Conservation (phyloP, 2,329 filamentous ascomycete genomes). For the Neonectria hederae region DNA sequence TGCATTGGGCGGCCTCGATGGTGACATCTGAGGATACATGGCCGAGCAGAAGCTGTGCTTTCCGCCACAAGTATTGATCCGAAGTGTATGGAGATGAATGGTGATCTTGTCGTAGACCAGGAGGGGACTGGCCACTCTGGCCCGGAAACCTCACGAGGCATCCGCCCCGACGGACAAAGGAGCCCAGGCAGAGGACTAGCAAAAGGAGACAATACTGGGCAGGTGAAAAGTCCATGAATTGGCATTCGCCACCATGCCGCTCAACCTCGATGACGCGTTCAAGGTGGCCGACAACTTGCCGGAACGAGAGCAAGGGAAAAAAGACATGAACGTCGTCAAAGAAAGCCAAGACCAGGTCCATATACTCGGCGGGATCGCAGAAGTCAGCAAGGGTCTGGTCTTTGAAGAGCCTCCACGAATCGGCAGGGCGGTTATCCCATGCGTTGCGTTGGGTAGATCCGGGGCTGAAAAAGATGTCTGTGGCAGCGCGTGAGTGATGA, state of each 20-base stretch:
- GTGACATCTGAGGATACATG: neutral
- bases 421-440: neutral
- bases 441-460: neutral
- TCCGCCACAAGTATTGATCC: conserved; percentile 33
- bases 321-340: conserved; percentile 42
- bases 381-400: neutral
- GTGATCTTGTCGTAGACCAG: neutral
- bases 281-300: neutral
- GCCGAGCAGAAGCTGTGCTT: conserved; percentile 37
- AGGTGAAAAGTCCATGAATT: neutral
- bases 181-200: conserved; percentile 16
- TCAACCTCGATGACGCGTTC: neutral
- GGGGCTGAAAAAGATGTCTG: conserved; percentile 24
- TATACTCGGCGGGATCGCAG: neutral
- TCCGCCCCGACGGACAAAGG: neutral
- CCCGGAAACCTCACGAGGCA: neutral
- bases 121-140: neutral
- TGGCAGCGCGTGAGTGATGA: conserved; percentile 10
- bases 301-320: conserved; percentile 27
- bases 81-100: neutral
- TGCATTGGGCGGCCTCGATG: conserved; percentile 37
- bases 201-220: conserved; percentile 17
- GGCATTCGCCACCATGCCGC: neutral
- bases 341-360: conserved; percentile 20
- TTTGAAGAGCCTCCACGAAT: conserved; percentile 23